phyloP scores from a whole-genome alignment of 139 green algal genomes.

The Chlamydomonas incerta region DNA sequence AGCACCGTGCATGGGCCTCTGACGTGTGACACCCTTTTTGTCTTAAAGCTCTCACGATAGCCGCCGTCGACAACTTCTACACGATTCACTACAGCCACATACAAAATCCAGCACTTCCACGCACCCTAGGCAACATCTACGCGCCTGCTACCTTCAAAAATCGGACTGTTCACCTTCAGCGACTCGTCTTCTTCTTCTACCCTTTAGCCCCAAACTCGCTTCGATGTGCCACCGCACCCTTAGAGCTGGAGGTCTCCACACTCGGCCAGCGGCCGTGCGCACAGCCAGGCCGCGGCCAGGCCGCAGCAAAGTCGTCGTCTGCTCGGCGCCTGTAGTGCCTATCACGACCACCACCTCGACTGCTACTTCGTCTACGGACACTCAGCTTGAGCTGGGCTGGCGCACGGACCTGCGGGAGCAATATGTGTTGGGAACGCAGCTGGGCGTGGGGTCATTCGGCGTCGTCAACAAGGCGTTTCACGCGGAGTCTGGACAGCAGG shows the following conservation, averaged over 20 bases:
- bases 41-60: too few relatives aligned
- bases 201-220: background rate
- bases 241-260: background rate
- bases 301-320: background rate
- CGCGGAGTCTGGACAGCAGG: slow-evolving; percentile 19
- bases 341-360: background rate
- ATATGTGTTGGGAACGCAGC: slow-evolving; percentile 1
- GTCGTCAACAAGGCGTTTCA: slow-evolving; percentile 29
- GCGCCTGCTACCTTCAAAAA: too few relatives aligned
- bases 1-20: too few relatives aligned
- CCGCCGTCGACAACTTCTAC: too few relatives aligned
- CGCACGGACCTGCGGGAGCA: background rate
- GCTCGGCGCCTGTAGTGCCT: too few relatives aligned
- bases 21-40: too few relatives aligned
- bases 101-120: too few relatives aligned
- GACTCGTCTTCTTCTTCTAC: background rate
- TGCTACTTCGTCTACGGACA: background rate
- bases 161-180: too few relatives aligned
- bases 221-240: slow-evolving; percentile 11
- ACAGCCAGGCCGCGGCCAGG: background rate
- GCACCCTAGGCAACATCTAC: too few relatives aligned
- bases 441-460: slow-evolving; percentile 66
- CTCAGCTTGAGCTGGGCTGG: slow-evolving; percentile 30
- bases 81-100: too few relatives aligned
- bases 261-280: background rate